These are phyloP conservation scores for Colletotrichum godetiae DNA, from an alignment of 2,329 filamentous ascomycete genomes.

Conservation along the genomic window DNA sequence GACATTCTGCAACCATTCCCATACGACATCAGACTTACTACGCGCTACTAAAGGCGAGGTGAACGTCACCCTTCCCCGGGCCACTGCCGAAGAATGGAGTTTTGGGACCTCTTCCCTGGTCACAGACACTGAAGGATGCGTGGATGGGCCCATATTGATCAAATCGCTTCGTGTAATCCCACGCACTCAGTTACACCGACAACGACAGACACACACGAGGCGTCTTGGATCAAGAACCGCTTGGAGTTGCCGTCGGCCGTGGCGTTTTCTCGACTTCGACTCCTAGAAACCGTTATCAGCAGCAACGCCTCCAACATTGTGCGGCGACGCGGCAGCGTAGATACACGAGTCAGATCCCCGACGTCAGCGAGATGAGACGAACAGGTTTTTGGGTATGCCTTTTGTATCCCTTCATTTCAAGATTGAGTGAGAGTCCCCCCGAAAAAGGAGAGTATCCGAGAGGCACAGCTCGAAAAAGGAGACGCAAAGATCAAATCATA, in stretches of 20 bases:
- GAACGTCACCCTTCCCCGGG: not conserved
- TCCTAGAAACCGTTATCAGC: constrained; percentile 17
- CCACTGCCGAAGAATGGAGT: not conserved
- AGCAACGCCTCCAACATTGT: not conserved
- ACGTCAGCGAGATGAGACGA: constrained; percentile 20
- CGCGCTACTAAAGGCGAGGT: constrained; percentile 9
- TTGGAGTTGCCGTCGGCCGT: constrained; percentile 15
- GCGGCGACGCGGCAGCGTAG: not conserved
- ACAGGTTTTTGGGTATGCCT: constrained; percentile 6
- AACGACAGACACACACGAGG: not conserved
- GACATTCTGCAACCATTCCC: not conserved
- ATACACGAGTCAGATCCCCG: constrained; percentile 26
- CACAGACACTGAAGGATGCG: not conserved
- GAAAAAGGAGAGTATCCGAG: not conserved
- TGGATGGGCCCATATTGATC: constrained; percentile 21
- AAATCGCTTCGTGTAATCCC: constrained; percentile 22
- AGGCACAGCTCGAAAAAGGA: not conserved
- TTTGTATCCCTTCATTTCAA: not conserved
- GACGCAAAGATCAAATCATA: not conserved
- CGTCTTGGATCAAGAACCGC: not conserved
- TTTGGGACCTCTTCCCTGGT: not conserved
- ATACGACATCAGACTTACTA: not conserved
- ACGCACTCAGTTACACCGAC: not conserved
- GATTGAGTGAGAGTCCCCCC: not conserved
- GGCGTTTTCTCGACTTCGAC: not conserved